A percentile compares a stretch with the other conserved stretches of the same genome.
These are phyloP conservation scores for Aphanomyces astaci DNA, from an alignment of 352 stramenopile species.

Conservation along the genomic window DNA sequence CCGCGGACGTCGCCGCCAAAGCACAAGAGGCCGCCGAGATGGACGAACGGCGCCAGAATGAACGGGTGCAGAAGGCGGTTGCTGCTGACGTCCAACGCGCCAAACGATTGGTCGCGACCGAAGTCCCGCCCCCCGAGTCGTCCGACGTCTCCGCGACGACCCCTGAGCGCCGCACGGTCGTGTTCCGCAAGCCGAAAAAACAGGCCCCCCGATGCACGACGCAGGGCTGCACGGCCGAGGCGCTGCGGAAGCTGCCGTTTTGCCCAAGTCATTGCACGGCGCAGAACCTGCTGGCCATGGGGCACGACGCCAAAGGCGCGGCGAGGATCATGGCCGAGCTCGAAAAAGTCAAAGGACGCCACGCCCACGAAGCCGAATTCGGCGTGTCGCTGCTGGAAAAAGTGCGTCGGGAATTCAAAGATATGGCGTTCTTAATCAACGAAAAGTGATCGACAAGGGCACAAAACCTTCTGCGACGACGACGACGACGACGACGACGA, in stretches of 20 bases:
- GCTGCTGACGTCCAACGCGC: neutral
- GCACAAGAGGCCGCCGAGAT: neutral
- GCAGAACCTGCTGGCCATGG: conserved; percentile 5
- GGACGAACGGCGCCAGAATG: neutral
- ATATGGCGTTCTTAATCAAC: neutral
- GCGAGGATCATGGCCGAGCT: neutral
- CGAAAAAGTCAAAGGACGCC: neutral
- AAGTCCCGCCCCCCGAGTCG: neutral
- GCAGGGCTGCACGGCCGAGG: neutral
- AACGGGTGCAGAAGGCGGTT: neutral
- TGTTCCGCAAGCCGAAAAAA: conserved; percentile 4
- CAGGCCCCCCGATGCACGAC: neutral
- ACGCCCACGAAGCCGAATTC: neutral
- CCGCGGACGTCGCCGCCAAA: neutral
- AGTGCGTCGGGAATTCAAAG: neutral
- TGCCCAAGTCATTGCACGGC: conserved; percentile 4
- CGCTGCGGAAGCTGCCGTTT: neutral
- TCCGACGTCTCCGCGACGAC: neutral
- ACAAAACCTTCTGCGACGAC: too few relatives aligned
- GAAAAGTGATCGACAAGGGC: neutral
- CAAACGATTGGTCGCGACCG: neutral
- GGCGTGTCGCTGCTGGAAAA: neutral
- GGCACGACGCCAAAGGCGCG: neutral
- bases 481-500: too few relatives aligned
- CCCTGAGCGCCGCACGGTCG: neutral